These are phyloP conservation scores for Cylindrotheca closterium DNA, from an alignment of 108 stramenopile genomes.

Conservation along the genomic window DNA sequence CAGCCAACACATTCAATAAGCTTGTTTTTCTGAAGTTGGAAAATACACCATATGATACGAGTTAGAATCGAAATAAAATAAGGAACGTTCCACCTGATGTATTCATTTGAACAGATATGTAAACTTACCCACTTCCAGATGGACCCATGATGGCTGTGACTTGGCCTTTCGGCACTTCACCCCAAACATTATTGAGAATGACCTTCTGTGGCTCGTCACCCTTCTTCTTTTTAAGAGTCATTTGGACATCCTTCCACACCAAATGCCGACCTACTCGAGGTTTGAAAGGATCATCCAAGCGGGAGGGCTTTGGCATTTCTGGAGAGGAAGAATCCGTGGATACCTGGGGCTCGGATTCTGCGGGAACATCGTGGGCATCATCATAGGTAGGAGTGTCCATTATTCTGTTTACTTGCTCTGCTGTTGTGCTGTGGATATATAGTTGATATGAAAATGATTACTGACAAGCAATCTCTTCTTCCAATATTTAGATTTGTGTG, in stretches of 20 bases:
- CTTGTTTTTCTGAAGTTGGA: constrained; percentile 57
- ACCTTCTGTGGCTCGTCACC: constrained; percentile 8
- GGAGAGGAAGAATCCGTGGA: too few relatives aligned
- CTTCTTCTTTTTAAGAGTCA: constrained; percentile 29
- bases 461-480: too few relatives aligned
- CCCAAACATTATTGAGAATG: constrained; percentile 50
- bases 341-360: too few relatives aligned
- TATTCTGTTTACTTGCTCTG: too few relatives aligned
- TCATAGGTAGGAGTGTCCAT: too few relatives aligned
- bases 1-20: constrained; percentile 67
- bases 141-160: constrained; percentile 53
- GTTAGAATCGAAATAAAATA: background rate
- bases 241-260: constrained; percentile 46
- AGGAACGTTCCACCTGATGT: background rate
- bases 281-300: constrained; percentile 29
- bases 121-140: background rate
- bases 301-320: too few relatives aligned
- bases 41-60: background rate
- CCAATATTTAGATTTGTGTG: too few relatives aligned
- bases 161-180: constrained; percentile 53
- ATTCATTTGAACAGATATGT: constrained; percentile 1
- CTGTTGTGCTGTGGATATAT: too few relatives aligned
- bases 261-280: constrained; percentile 41
- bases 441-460: too few relatives aligned
- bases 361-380: too few relatives aligned